phyloP scores from a whole-genome alignment of 176 grass and related monocot genomes.

The Oryza punctata region DNA sequence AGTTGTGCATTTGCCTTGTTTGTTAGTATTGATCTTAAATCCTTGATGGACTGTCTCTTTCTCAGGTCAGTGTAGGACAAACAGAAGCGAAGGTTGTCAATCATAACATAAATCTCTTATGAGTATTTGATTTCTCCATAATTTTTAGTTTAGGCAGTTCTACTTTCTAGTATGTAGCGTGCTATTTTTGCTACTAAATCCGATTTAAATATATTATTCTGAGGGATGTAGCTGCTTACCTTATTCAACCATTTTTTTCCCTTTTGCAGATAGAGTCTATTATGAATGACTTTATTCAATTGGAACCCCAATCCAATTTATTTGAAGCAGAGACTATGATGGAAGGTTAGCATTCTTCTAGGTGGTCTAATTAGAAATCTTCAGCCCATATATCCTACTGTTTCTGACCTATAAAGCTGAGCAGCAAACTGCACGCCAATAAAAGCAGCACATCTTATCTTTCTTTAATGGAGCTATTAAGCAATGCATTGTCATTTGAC shows the following conservation, averaged over 20 bases:
- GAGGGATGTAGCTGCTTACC: conserved; percentile 4
- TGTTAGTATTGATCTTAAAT: conserved; percentile 26
- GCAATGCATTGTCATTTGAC: background rate
- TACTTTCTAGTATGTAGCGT: conserved; percentile 14
- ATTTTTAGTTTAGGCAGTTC: background rate
- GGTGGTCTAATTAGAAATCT: background rate
- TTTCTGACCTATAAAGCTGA: conserved; percentile 5
- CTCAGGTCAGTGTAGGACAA: conserved; percentile 94
- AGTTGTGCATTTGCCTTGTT: conserved; percentile 23
- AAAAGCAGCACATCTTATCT: background rate
- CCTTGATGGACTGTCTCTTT: background rate
- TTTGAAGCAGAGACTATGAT: conserved; percentile 98
- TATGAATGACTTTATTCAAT: conserved; percentile 94
- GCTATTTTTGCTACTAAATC: conserved; percentile 17
- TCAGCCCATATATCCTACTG: background rate
- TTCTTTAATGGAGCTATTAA: conserved; percentile 25
- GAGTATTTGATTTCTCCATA: conserved; percentile 32
- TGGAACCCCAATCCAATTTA: conserved; percentile 83
- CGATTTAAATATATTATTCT: background rate
- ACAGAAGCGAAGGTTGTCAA: conserved; percentile 93
- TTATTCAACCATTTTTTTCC: background rate
- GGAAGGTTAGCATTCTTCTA: conserved; percentile 71
- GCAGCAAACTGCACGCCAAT: background rate
- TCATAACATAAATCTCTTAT: conserved; percentile 22
- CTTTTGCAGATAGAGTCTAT: conserved; percentile 82